A percentile compares a stretch with the other conserved stretches of the same genome.
Conservation (phyloP, 2,329 filamentous ascomycete genomes). For the Aspergillus neoniger region DNA sequence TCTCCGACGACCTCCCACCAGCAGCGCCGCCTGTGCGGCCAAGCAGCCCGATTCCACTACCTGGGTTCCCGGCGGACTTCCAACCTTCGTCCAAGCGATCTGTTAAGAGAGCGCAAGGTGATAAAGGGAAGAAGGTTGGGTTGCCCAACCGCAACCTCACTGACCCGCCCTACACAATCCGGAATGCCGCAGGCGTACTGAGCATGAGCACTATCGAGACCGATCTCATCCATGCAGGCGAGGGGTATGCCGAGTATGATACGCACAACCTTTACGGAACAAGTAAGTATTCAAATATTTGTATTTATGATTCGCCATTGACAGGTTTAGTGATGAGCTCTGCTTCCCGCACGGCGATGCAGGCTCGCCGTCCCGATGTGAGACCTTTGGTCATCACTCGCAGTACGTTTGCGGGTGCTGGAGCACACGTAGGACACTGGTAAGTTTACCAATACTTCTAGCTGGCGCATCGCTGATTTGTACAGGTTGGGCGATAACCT, state of each 20-base stretch:
- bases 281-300: constrained; percentile 39
- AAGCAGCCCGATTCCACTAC: constrained; percentile 61
- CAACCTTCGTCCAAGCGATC: constrained; percentile 53
- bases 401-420: constrained; percentile 73
- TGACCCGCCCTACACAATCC: constrained; percentile 65
- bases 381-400: constrained; percentile 74
- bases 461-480: not conserved
- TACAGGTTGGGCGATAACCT: constrained; percentile 62
- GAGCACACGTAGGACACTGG: constrained; percentile 60
- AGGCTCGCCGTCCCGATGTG: constrained; percentile 61
- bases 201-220: constrained; percentile 65
- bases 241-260: constrained; percentile 70
- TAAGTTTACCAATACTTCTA: constrained; percentile 40
- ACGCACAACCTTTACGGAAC: constrained; percentile 76
- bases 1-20: constrained; percentile 54
- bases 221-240: constrained; percentile 64
- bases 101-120: constrained; percentile 6
- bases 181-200: constrained; percentile 59
- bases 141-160: constrained; percentile 65
- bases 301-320: not conserved
- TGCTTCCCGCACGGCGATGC: constrained; percentile 66
- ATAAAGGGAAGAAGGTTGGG: constrained; percentile 53
- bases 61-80: constrained; percentile 69
- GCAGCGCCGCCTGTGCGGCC: constrained; percentile 63
- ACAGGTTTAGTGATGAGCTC: constrained; percentile 65